Conservation (phyloP, 176 grass and related monocot genomes). For the barley (Hordeum vulgare) region DNA sequence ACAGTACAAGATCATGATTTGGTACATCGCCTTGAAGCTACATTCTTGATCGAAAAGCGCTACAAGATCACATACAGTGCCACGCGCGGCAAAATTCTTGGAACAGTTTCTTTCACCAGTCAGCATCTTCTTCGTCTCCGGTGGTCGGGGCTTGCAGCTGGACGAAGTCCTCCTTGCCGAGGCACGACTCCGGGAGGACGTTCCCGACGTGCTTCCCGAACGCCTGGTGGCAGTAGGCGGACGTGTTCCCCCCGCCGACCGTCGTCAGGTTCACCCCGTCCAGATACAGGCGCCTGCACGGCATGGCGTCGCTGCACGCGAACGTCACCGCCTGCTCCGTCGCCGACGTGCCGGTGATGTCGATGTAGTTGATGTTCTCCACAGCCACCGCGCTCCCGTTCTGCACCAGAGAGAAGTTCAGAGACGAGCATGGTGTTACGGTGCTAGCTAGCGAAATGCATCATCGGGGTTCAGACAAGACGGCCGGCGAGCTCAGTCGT, state of each 20-base stretch:
- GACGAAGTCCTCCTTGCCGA: constrained; percentile 27
- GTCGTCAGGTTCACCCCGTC: constrained; percentile 24
- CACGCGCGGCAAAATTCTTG: background rate
- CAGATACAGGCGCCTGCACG: constrained; percentile 22
- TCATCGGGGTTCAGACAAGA: background rate
- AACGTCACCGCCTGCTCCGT: constrained; percentile 24
- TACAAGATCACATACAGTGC: background rate
- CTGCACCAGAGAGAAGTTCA: background rate
- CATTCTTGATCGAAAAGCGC: too few relatives aligned
- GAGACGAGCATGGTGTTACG: background rate
- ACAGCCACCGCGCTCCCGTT: background rate
- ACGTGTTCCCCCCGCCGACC: background rate
- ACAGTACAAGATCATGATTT: too few relatives aligned
- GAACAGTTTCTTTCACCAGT: constrained; percentile 1
- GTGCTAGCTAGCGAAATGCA: background rate
- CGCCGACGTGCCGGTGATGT: constrained; percentile 46
- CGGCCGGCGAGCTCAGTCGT: background rate
- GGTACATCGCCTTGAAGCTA: too few relatives aligned
- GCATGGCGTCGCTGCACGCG: constrained; percentile 36
- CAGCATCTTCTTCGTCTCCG: background rate
- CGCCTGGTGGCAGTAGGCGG: constrained; percentile 19
- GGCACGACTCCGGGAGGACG: constrained; percentile 29
- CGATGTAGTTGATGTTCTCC: constrained; percentile 25
- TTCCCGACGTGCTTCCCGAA: constrained; percentile 22
- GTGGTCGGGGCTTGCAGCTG: background rate